Evolutionary conservation across 2,329 filamentous ascomycete genomes (phyloP).

Genomic region (Fusarium sp.): DNA sequence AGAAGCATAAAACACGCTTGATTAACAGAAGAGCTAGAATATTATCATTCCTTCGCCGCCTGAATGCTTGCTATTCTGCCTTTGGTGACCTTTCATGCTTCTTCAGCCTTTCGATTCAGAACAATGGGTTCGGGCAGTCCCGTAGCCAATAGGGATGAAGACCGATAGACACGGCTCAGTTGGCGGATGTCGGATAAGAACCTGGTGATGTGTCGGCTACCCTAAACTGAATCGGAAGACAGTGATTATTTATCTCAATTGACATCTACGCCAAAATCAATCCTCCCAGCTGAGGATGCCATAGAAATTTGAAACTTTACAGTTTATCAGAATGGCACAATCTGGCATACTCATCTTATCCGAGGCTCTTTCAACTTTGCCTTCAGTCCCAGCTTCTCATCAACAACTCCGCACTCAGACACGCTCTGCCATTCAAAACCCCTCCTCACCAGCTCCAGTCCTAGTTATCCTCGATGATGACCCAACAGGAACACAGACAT

Average conservation of each 20-base stretch:
- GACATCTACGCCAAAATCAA: too few species aligned
- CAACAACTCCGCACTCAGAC: background rate
- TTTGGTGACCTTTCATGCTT: background rate
- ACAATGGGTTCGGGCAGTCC: accelerated
- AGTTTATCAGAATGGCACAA: background rate
- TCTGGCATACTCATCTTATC: background rate
- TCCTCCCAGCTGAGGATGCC: too few species aligned
- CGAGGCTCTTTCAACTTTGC: background rate
- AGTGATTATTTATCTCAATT: background rate
- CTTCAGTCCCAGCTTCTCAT: accelerated
- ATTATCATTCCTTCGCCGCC: accelerated
- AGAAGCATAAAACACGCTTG: background rate
- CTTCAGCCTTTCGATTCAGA: background rate
- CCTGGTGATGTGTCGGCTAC: background rate
- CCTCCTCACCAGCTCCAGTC: background rate
- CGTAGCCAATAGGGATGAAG: background rate
- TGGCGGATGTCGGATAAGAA: constrained; percentile 17
- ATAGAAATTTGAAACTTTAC: too few species aligned
- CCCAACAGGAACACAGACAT: constrained; percentile 18
- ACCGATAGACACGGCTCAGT: background rate
- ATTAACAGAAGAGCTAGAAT: too few species aligned
- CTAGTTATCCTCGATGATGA: constrained; percentile 14
- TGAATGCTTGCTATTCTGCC: background rate
- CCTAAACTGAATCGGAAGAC: background rate
- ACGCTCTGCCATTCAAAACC: accelerated